Conservation (phyloP, 495 filamentous ascomycete species). For the Podospora didyma region DNA sequence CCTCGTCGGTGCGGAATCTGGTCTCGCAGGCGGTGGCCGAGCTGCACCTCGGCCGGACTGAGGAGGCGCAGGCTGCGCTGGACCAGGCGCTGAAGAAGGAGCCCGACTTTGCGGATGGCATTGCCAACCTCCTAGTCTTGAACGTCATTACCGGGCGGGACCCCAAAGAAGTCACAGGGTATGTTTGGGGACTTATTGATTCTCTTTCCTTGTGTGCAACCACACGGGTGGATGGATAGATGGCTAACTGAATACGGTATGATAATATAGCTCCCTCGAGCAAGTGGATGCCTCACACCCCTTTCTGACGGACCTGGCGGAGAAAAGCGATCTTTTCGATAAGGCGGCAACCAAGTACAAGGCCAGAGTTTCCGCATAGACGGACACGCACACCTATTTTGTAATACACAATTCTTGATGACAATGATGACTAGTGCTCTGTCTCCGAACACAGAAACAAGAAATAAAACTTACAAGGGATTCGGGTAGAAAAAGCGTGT, state of each 20-base stretch:
- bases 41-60: constrained; percentile 81
- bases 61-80: constrained; percentile 85
- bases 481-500: too few relatives aligned
- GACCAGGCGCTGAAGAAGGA: constrained; percentile 74
- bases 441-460: too few relatives aligned
- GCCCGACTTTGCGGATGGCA: constrained; percentile 62
- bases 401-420: not conserved
- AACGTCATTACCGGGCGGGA: constrained; percentile 71
- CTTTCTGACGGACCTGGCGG: constrained; percentile 63
- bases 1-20: constrained; percentile 62
- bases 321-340: constrained; percentile 78
- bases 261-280: constrained; percentile 50
- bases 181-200: constrained; percentile 15
- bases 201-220: not conserved
- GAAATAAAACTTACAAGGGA: too few relatives aligned
- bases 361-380: constrained; percentile 54
- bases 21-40: constrained; percentile 89
- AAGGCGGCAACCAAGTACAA: constrained; percentile 74
- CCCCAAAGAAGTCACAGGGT: constrained; percentile 55
- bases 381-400: too few relatives aligned
- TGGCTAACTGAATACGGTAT: not conserved
- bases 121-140: constrained; percentile 79
- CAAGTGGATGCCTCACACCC: constrained; percentile 57
- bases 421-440: too few relatives aligned
- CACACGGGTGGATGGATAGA: not conserved